Conservation (phyloP, 345 rosid species). For the Heritiera littoralis region DNA sequence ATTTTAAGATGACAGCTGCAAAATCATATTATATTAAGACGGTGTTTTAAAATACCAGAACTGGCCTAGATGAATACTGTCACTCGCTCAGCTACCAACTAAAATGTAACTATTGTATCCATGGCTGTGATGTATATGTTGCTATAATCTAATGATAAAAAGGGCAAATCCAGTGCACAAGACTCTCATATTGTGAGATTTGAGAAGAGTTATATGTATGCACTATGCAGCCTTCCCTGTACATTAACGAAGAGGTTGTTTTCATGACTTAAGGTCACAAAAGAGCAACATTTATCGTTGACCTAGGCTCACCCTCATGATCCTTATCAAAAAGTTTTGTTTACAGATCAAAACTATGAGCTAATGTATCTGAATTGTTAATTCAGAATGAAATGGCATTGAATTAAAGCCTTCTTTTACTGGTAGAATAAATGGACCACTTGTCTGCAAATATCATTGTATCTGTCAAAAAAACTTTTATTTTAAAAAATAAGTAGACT, state of each 20-base stretch:
- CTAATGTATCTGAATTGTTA: background rate
- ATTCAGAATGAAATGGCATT: background rate
- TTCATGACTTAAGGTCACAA: no score
- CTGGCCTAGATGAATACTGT: constrained; percentile 4
- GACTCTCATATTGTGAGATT: no score
- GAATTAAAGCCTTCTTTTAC: constrained; percentile 15
- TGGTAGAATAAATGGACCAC: background rate
- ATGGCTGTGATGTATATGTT: constrained; percentile 25
- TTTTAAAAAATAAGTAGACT: background rate
- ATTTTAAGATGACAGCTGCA: constrained; percentile 22
- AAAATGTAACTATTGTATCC: constrained; percentile 15
- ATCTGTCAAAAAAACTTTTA: background rate
- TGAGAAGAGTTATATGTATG: no score
- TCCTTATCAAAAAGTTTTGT: constrained; percentile 17
- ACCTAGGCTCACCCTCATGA: background rate
- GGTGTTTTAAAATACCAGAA: background rate
- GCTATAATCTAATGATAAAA: constrained; percentile 24
- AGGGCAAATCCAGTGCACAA: no score
- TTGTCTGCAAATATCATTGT: background rate
- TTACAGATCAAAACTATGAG: background rate
- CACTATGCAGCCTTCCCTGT: no score
- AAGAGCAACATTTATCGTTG: no score
- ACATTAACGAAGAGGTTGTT: no score
- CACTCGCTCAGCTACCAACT: constrained; percentile 20
- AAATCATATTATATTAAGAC: background rate